Conservation (phyloP, 2,329 filamentous ascomycete genomes). For the Tolypocladium inflatum region DNA sequence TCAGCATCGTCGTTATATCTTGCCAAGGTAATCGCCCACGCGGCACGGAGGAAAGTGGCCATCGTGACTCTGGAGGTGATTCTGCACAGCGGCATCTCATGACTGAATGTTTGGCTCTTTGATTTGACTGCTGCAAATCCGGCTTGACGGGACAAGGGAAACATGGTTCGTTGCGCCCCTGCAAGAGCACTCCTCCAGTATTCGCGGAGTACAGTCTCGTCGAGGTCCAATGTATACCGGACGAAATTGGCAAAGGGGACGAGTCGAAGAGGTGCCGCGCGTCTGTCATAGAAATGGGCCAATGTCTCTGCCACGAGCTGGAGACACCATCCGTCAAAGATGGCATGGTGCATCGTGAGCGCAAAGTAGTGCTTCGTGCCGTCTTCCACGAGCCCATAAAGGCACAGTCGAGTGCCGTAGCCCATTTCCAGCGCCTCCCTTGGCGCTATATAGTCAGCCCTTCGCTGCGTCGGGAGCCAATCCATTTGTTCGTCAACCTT, state of each 20-base stretch:
- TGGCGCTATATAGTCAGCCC: too few relatives aligned
- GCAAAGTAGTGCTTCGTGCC: conserved; percentile 1
- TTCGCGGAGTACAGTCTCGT: too few relatives aligned
- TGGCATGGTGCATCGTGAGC: conserved; percentile 10
- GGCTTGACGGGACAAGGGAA: too few relatives aligned
- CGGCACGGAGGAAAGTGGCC: neutral
- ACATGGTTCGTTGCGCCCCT: too few relatives aligned
- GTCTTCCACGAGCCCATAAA: neutral
- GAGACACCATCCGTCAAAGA: conserved; percentile 11
- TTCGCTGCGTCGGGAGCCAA: neutral
- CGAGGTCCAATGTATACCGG: too few relatives aligned
- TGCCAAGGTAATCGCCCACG: neutral
- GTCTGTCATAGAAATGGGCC: neutral
- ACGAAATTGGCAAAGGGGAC: too few relatives aligned
- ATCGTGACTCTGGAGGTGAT: too few relatives aligned
- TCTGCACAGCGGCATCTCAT: too few relatives aligned
- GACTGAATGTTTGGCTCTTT: too few relatives aligned
- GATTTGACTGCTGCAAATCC: too few relatives aligned
- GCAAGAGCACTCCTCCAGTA: too few relatives aligned
- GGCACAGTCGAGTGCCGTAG: neutral
- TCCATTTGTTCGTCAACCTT: neutral
- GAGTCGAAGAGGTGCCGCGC: too few relatives aligned
- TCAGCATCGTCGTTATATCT: conserved; percentile 17
- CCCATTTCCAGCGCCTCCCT: neutral
- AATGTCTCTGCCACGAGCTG: conserved; percentile 1